Base-by-base conservation (phyloP, 2,329 filamentous ascomycete genomes). In the Diplodia corticola region DNA sequence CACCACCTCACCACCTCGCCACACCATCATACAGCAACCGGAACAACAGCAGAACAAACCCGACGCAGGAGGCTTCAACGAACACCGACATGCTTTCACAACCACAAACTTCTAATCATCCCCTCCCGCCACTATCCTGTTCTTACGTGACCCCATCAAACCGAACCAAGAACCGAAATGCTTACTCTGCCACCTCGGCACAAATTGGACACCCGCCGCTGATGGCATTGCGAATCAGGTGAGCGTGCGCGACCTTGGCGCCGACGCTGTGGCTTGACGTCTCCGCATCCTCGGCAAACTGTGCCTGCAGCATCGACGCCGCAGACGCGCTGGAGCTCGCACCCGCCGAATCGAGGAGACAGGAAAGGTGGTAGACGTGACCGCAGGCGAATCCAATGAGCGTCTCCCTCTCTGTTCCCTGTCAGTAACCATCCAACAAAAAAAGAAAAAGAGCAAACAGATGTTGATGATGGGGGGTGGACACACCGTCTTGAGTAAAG, bases 221-320 rank as follows among this genome's bases (percentile, higher is more conserved):
- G 40, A 94, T 83, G 68, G 87, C 87, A 72, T 93, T 90, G 70
- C 88, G 85, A 67, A 97, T 79, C 64, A 97, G 76, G 69, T 92
- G 86, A 46, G 93, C 93, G 74, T 92, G 91, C 69, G 91, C 95
- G 30, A 97, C 92, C 78, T 97, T 97, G 33, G 89, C 87, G 0
- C 92, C 91, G 6, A 98, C 88, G 63, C 90, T 91, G 66, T 89
- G 83, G 7, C 85, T 84, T 73, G 75, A 78, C 3, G 50, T 64
- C 3, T 82, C 80, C 3, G 80, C 75, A 69, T 78, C 75, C 12
- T 55, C 67, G 17, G 73, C 73, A 17, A 80, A 72, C 66, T 74
- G 72, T 50, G 76, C 70, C 66, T 89, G 80, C 63, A 84, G 69
- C 28, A 80, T 78, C 15, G 78, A 77, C 0, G 80, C 76, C 1